Evolutionary conservation across 129 eudicot genomes (phyloP).

Genomic region (Daucus carota): DNA sequence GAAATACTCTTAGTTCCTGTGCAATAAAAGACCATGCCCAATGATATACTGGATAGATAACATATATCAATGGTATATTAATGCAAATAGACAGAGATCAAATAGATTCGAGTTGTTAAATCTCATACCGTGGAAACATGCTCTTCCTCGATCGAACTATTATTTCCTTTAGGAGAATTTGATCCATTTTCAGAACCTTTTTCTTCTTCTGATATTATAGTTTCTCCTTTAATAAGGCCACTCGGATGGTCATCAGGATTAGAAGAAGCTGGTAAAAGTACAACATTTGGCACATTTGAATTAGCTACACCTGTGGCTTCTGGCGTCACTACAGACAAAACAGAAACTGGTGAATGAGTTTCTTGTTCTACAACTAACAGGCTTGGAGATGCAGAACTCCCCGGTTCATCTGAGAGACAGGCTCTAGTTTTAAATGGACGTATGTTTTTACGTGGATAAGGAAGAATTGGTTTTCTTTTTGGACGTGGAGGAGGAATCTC

Average conservation of each 20-base stretch:
- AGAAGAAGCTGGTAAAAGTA: conserved; percentile 45
- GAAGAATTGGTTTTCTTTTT: conserved; percentile 84
- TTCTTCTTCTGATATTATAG: conserved; percentile 32
- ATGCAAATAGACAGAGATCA: neutral
- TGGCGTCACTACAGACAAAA: conserved; percentile 56
- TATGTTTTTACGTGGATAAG: conserved; percentile 76
- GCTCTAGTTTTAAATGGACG: conserved; percentile 25
- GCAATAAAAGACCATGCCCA: neutral
- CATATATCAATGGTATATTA: neutral
- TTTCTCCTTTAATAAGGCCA: too few relatives aligned
- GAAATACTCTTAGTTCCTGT: conserved; percentile 42
- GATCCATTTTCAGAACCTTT: conserved; percentile 21
- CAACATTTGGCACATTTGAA: conserved; percentile 35
- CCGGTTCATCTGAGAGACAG: conserved; percentile 13
- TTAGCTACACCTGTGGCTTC: conserved; percentile 37
- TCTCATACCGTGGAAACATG: conserved; percentile 32
- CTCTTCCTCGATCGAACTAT: conserved; percentile 15
- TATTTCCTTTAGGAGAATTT: conserved; percentile 16
- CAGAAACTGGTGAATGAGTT: conserved; percentile 77
- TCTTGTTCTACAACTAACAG: conserved; percentile 38
- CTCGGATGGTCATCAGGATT: conserved; percentile 23
- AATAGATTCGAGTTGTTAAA: too few relatives aligned
- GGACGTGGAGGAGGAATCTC: conserved; percentile 98
- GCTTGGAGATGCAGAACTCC: conserved; percentile 35
- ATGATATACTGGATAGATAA: neutral